Conservation (phyloP, 139 green algal genomes). For the Dunaliella sp. region DNA sequence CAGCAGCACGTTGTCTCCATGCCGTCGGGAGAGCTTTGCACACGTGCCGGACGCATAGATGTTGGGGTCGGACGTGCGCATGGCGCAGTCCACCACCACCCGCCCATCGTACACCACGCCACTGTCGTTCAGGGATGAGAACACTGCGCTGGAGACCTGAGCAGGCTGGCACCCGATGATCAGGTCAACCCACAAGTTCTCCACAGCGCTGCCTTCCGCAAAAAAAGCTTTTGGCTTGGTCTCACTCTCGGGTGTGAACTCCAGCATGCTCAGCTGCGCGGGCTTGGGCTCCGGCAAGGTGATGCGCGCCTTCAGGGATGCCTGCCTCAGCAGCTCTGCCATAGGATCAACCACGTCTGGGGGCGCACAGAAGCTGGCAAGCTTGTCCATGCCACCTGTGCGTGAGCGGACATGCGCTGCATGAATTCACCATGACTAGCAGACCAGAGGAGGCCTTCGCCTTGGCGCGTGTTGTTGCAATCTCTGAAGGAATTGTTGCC, state of each 20-base stretch:
- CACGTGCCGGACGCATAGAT: constrained; percentile 59
- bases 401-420: too few relatives aligned
- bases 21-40: constrained; percentile 57
- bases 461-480: too few relatives aligned
- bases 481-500: too few relatives aligned
- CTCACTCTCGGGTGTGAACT: not conserved
- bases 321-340: constrained; percentile 23
- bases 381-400: not conserved
- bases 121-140: constrained; percentile 48
- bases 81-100: constrained; percentile 65
- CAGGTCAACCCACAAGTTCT: constrained; percentile 37
- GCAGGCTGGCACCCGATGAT: constrained; percentile 48
- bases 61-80: constrained; percentile 52
- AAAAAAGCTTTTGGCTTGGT: not conserved
- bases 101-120: constrained; percentile 68
- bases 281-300: constrained; percentile 12
- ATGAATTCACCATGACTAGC: too few relatives aligned
- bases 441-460: too few relatives aligned
- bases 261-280: constrained; percentile 5
- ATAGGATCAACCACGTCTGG: constrained; percentile 13
- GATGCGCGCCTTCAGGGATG: constrained; percentile 27
- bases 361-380: not conserved
- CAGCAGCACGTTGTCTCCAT: constrained; percentile 33
- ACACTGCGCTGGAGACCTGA: constrained; percentile 34
- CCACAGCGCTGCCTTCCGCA: not conserved